Conservation (phyloP, 23 red algal species). For the Gracilaria domingensis region DNA sequence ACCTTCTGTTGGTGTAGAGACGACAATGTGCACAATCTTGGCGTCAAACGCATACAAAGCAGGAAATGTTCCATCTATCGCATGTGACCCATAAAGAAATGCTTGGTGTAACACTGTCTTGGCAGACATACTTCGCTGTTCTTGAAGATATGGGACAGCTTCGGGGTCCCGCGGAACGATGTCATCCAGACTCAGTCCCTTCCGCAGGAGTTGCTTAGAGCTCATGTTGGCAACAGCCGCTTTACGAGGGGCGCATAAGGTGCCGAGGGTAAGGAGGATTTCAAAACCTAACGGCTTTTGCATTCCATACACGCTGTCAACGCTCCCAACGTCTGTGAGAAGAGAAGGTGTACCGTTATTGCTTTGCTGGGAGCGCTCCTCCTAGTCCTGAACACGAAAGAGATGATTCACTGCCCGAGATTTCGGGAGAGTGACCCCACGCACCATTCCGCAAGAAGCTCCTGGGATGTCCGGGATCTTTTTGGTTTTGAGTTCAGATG, state of each 20-base stretch:
- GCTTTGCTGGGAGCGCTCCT: constrained; percentile 37
- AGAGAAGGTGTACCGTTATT: constrained; percentile 44
- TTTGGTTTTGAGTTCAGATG: constrained; percentile 66
- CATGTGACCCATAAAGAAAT: constrained; percentile 74
- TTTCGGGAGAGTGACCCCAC: constrained; percentile 23
- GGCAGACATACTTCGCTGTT: constrained; percentile 1
- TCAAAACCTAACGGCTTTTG: constrained; percentile 59
- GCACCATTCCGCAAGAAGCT: neutral
- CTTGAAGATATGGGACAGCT: constrained; percentile 52
- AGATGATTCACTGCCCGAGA: constrained; percentile 27
- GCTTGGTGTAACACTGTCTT: constrained; percentile 54
- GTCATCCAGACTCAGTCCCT: constrained; percentile 55
- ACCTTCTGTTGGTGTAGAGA: constrained; percentile 38
- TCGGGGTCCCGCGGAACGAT: constrained; percentile 51
- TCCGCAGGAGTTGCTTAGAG: constrained; percentile 33
- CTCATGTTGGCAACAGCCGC: constrained; percentile 5
- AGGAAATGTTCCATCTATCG: constrained; percentile 58
- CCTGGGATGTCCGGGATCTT: constrained; percentile 60
- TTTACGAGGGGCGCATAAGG: constrained; percentile 34
- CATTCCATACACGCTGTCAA: constrained; percentile 60
- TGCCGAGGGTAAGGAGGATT: constrained; percentile 41
- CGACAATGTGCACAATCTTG: constrained; percentile 58
- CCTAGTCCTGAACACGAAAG: constrained; percentile 40
- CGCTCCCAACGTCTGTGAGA: constrained; percentile 29
- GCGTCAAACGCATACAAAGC: constrained; percentile 63